Base-by-base conservation (phyloP, 2,329 filamentous ascomycete species). In the Xylariaceae sp. region DNA sequence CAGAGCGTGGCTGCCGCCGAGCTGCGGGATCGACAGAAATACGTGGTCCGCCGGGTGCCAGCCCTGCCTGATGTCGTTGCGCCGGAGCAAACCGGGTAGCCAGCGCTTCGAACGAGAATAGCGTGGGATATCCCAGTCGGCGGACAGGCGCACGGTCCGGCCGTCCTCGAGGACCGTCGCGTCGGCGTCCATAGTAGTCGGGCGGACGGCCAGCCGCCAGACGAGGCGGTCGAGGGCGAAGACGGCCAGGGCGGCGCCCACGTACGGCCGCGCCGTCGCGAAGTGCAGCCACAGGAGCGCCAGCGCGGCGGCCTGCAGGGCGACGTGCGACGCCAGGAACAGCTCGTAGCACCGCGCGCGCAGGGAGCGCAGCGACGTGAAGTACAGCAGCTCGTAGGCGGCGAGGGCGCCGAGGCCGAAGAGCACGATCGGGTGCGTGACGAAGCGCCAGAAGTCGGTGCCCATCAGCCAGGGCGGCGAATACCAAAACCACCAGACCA, bases 31-130 rank as follows among this genome's bases (percentile, higher is more conserved):
- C 2, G 71, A 72, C 36, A 82, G 51, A 53, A 82, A 82, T 31
- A 80, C 64, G 51, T 82, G 78, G 45, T 80, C 73, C 12, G 74
- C 73, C 3, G 77, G 68, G 14, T 61, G 50, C 77, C 77, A 82
- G 25, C 76, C 76, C 31, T 62, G 40, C 4, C 45, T 49, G 43
- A 70, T 64, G 46, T 60, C 59, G 37, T 55, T 38, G 37, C 27
- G 27, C 6, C 47, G 19, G 45, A 51, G 18, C 46, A 25, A 17
- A 26, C 37, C 9, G 32, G 40, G 9, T 29, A 29, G 33, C 13
- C 9, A 23, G n/a, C 13, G 44, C n/a, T n/a, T n/a, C 34, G 29
- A 32, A 30, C n/a, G 31, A 19, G 24, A 35, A 18, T 23, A 11
- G 5, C 22, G 16, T 6, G 50, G 44, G 9, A 59, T 51, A 30